Conservation (phyloP, 2,329 filamentous ascomycete species). For the Thielaviopsis populi region DNA sequence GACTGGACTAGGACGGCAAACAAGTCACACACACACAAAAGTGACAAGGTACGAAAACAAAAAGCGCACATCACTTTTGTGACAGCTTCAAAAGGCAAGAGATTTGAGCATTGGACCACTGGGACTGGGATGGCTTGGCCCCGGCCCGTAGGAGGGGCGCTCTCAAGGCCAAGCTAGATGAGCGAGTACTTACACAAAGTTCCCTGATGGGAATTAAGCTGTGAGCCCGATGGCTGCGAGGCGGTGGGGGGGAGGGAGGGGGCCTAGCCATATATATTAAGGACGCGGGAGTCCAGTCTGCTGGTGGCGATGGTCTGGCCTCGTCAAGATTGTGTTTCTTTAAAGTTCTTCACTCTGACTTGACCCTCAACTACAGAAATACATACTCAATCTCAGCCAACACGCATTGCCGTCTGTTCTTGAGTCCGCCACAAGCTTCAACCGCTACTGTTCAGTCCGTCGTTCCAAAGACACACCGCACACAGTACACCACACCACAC, state of each 20-base stretch:
- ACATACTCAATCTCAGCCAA: background rate
- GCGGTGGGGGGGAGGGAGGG: too few species aligned
- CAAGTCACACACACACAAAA: background rate
- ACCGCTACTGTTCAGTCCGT: too few species aligned
- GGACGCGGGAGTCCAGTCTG: background rate
- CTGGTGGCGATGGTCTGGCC: too few species aligned
- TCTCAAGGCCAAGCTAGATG: background rate
- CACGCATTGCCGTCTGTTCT: background rate
- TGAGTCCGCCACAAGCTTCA: background rate
- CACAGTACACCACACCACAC: too few species aligned
- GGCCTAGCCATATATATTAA: background rate
- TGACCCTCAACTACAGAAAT: background rate
- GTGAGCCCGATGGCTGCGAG: background rate
- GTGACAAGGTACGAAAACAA: background rate
- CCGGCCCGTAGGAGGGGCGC: too few species aligned
- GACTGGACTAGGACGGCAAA: background rate
- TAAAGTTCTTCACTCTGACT: background rate
- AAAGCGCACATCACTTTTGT: background rate
- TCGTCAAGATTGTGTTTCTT: background rate
- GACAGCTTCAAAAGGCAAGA: slow-evolving; percentile 1
- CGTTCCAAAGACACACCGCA: background rate
- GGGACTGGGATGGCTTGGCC: background rate
- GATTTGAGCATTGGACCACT: background rate
- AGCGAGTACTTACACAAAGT: background rate
- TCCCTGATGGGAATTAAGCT: background rate